Base-by-base conservation (phyloP, 352 stramenopile genomes). In the Lagenidium giganteum region DNA sequence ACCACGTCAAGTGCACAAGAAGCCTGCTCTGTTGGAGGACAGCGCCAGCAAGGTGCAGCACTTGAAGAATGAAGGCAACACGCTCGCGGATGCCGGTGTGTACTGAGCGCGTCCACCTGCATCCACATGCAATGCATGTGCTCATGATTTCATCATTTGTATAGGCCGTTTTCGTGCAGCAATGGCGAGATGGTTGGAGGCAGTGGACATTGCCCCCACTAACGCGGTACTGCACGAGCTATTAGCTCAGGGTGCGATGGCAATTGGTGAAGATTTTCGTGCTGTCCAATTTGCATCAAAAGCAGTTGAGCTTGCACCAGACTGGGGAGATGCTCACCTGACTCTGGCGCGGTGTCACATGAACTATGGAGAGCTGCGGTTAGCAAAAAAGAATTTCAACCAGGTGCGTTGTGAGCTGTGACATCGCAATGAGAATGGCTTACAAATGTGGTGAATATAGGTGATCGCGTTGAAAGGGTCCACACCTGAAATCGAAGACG, bases 281-380 rank as follows among this genome's bases (percentile, higher is more conserved):
- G 70, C 72, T 18, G 67, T 86, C 27, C 57, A 77, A 55, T 79
- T 74, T 21, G 76, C 70, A 2, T 47, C 60, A 11, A 68, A 61
- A 38, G 67, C 76, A 21, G 76, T 60, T 17, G 42, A 83, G 34
- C 47, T 82, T 24, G 61, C 64, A 3, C 76, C 73, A n/a, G 31
- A 26, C 9, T 88, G 73, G 73, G 64, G 60, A 26, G 76, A 85
- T 27, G 70, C 42, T 17, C 81, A 74, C 35, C 67, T 70, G n/a
- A 86, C 76, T 11, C 51, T 88, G 7, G 59, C 68, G 25, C 49
- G 72, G n/a, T 74, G 70, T 17, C 75, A 86, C 12, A 41, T 85
- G 23, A 87, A 87, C 39, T 86, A 75, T 53, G 75, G 75, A 9
- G 75, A 87, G 52, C 49, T 87, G 17, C 40, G 63, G 11, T 40